phyloP scores from a whole-genome alignment of 192 early-diverging fungal genomes.

The Jimgerdemannia lactiflua region DNA sequence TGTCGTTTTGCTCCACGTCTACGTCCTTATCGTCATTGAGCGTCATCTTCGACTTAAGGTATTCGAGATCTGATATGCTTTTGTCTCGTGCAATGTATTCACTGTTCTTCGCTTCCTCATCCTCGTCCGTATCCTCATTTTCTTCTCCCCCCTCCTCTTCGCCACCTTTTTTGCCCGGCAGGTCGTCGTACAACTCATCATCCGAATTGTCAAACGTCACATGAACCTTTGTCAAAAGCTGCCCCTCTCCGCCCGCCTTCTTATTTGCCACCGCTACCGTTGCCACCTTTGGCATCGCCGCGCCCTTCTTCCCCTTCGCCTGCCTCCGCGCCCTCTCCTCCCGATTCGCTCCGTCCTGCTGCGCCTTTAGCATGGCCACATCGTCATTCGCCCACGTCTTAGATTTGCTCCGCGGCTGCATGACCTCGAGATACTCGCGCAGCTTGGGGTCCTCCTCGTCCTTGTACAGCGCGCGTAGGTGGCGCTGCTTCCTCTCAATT shows the following conservation, averaged over 20 bases:
- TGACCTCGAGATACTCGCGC: slow-evolving; percentile 87
- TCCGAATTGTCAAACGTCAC: slow-evolving; percentile 67
- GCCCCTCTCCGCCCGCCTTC: slow-evolving; percentile 60
- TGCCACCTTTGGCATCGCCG: slow-evolving; percentile 1
- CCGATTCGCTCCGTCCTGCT: slow-evolving; percentile 7
- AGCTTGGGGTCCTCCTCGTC: slow-evolving; percentile 80
- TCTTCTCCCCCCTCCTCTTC: slow-evolving; percentile 14
- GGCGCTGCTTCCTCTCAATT: slow-evolving; percentile 45
- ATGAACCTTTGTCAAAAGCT: slow-evolving; percentile 57
- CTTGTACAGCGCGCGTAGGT: slow-evolving; percentile 42
- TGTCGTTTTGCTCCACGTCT: slow-evolving; percentile 21
- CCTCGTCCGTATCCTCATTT: slow-evolving; percentile 32
- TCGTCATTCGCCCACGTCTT: slow-evolving; percentile 96
- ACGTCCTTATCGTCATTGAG: slow-evolving; percentile 21
- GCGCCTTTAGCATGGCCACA: slow-evolving; percentile 27
- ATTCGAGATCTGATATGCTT: slow-evolving; percentile 62
- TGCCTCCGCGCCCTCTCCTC: slow-evolving; percentile 26
- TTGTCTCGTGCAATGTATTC: slow-evolving; percentile 5
- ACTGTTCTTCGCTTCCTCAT: slow-evolving; percentile 7
- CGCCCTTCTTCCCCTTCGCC: slow-evolving; percentile 33
- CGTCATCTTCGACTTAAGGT: slow-evolving; percentile 63
- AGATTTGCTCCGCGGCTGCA: slow-evolving; percentile 66
- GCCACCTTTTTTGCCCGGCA: slow-evolving; percentile 38
- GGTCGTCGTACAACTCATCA: slow-evolving; percentile 71
- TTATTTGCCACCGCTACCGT: slow-evolving; percentile 44